Conservation (phyloP, 2,329 filamentous ascomycete species). For the Alternaria sp. region DNA sequence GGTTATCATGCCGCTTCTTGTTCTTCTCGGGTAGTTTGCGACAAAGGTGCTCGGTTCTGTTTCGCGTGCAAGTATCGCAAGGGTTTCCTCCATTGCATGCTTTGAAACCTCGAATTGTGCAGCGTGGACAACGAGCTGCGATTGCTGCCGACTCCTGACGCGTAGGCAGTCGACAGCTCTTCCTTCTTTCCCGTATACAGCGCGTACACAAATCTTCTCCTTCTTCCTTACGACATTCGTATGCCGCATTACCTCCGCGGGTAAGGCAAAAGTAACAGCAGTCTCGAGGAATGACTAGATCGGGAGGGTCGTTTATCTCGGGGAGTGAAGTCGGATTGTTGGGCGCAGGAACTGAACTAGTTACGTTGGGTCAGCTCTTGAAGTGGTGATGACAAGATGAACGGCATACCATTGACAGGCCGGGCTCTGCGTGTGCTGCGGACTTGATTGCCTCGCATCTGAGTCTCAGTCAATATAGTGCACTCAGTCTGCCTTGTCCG, state of each 20-base stretch:
- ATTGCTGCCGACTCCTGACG: constrained; percentile 16
- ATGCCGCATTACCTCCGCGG: constrained; percentile 28
- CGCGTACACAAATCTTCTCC: constrained; percentile 16
- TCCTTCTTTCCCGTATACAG: constrained; percentile 18
- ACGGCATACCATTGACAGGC: constrained; percentile 6
- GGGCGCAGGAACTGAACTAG: not conserved
- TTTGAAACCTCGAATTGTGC: constrained; percentile 24
- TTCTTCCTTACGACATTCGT: constrained; percentile 19
- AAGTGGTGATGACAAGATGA: not conserved
- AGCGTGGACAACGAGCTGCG: constrained; percentile 27
- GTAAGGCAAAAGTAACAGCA: constrained; percentile 26
- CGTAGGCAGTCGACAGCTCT: constrained; percentile 19
- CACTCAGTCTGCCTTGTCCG: not conserved
- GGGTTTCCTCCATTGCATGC: constrained; percentile 14
- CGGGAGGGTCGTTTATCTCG: not conserved
- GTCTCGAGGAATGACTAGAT: constrained; percentile 4
- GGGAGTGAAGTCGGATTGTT: not conserved
- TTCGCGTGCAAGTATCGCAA: constrained; percentile 21
- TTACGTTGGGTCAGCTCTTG: not conserved
- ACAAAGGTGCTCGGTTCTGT: constrained; percentile 12
- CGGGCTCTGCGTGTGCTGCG: not conserved
- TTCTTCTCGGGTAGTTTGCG: not conserved
- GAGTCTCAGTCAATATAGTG: constrained; percentile 3
- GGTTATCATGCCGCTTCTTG: not conserved
- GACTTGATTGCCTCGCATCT: not conserved